Conservation (phyloP, 371 early-diverging fungal species). For the Mucor saturninus region DNA sequence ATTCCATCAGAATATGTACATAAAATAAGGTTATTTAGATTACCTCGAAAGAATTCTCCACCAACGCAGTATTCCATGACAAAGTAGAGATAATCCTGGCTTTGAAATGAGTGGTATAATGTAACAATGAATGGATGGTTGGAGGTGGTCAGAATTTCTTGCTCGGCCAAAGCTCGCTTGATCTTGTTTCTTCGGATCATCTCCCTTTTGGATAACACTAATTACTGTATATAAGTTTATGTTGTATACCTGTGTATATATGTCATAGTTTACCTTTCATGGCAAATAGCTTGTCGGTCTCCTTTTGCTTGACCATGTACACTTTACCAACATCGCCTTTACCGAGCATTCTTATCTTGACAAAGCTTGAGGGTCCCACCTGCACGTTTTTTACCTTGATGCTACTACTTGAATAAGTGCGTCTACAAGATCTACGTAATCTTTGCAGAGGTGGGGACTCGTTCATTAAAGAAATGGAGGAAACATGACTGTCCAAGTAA, state of each 20-base stretch:
- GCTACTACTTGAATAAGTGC: constrained; percentile 78
- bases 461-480: constrained; percentile 23
- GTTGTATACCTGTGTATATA: too few relatives aligned
- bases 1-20: too few relatives aligned
- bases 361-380: constrained; percentile 84
- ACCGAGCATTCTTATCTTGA: constrained; percentile 83
- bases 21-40: neutral
- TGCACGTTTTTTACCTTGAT: constrained; percentile 77
- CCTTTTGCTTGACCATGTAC: constrained; percentile 88
- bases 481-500: constrained; percentile 8
- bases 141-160: constrained; percentile 91
- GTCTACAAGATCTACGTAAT: constrained; percentile 28
- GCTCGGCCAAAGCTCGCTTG: constrained; percentile 94
- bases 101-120: constrained; percentile 95
- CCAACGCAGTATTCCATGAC: constrained; percentile 99
- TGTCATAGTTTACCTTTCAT: constrained; percentile 72
- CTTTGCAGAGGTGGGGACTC: constrained; percentile 21
- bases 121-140: constrained; percentile 98
- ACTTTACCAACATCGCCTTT: constrained; percentile 96
- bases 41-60: constrained; percentile 97
- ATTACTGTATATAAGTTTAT: too few relatives aligned
- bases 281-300: constrained; percentile 81
- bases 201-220: constrained; percentile 89
- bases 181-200: constrained; percentile 97
- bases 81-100: constrained; percentile 92